Percentiles rank a stretch among this genome's conserved stretches.
phyloP scores from a whole-genome alignment of 2,329 filamentous ascomycete genomes.

The Pyricularia sp. region DNA sequence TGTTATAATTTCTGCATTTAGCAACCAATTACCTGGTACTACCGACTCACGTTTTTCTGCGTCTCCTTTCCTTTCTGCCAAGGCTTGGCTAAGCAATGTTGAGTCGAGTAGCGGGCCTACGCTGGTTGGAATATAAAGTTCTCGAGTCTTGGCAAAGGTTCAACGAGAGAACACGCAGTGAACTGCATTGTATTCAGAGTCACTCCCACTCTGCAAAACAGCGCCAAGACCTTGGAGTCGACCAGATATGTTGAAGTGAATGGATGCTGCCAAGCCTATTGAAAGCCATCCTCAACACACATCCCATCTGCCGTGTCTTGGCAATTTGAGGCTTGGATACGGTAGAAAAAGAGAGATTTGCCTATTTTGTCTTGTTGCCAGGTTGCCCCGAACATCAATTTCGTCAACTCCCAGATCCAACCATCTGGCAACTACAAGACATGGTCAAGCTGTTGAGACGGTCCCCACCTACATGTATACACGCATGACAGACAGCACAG shows the following conservation, averaged over 20 bases:
- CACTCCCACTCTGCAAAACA: not conserved
- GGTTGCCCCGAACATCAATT: not conserved
- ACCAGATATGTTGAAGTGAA: not conserved
- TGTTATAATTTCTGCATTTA: too few species aligned
- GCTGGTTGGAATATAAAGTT: not conserved
- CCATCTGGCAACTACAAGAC: not conserved
- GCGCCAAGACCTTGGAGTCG: not conserved
- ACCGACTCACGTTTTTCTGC: too few species aligned
- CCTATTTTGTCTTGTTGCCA: not conserved
- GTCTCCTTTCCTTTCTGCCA: not conserved
- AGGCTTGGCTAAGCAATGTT: not conserved
- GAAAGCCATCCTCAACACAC: not conserved
- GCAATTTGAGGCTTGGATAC: not conserved
- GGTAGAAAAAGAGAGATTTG: not conserved
- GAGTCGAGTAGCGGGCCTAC: not conserved
- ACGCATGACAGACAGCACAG: not conserved
- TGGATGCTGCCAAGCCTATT: not conserved
- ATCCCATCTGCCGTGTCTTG: not conserved
- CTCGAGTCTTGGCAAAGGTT: not conserved
- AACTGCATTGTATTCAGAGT: not conserved
- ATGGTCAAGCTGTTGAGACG: not conserved
- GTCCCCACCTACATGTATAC: not conserved
- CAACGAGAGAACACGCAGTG: not conserved
- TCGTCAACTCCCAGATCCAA: not conserved
- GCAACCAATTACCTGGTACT: too few species aligned